phyloP scores from a whole-genome alignment of 176 grass and related monocot species.

The Oryza coarctata region DNA sequence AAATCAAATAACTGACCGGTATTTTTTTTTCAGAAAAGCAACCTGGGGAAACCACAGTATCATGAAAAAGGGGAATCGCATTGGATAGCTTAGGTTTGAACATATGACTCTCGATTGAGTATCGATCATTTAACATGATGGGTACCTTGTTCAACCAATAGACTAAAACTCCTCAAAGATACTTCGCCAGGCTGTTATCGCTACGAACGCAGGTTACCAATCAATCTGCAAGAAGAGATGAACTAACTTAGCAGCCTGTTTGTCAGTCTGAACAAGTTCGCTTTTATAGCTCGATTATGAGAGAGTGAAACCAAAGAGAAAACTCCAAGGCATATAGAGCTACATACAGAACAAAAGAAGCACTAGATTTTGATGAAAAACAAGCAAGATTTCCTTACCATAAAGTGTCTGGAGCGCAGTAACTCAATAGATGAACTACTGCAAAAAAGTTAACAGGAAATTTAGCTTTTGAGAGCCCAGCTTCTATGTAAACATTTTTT shows the following conservation, averaged over 20 bases:
- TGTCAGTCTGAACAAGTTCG: not conserved
- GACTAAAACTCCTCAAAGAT: not conserved
- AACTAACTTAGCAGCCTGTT: conserved; percentile 26
- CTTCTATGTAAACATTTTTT: conserved; percentile 16
- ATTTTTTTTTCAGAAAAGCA: not conserved
- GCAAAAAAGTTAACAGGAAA: not conserved
- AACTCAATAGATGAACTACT: not conserved
- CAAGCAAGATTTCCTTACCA: conserved; percentile 9
- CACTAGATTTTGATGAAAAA: conserved; percentile 17
- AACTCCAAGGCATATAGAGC: conserved; percentile 28
- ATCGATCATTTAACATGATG: not conserved
- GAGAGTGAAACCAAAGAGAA: conserved; percentile 29
- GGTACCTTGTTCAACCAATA: conserved; percentile 41
- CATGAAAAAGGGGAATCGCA: not conserved
- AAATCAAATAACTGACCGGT: conserved; percentile 34
- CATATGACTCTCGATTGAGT: not conserved
- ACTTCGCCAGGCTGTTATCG: not conserved
- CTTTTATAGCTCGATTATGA: conserved; percentile 16
- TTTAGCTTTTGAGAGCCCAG: conserved; percentile 31
- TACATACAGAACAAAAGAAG: not conserved
- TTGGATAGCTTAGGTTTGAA: not conserved
- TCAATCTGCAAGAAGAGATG: conserved; percentile 49
- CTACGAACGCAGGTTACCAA: not conserved
- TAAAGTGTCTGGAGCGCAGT: not conserved
- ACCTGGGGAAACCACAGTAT: not conserved